A percentile compares a stretch with the other conserved stretches of the same genome.
phyloP scores from a whole-genome alignment of 164 flowering plant species.

The Macadamia integrifolia region DNA sequence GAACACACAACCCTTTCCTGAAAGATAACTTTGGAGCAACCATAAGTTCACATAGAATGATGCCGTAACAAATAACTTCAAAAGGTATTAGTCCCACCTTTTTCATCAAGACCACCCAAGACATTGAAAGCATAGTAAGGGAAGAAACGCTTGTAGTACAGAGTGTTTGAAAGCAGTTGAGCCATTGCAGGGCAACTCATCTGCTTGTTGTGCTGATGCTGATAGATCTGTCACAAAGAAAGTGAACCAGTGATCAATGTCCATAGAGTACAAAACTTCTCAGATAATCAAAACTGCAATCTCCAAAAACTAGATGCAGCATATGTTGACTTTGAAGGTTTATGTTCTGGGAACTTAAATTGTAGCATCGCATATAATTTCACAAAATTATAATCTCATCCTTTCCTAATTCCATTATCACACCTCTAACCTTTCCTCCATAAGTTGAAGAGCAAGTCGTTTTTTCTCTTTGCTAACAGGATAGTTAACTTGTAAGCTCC shows the following conservation, averaged over 20 bases:
- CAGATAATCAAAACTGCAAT: background rate
- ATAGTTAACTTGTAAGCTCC: too few relatives aligned
- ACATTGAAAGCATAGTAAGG: constrained; percentile 96
- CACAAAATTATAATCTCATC: too few relatives aligned
- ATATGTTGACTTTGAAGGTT: background rate
- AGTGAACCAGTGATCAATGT: background rate
- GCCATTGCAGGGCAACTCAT: constrained; percentile 99
- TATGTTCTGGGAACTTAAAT: background rate
- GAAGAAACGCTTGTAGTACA: constrained; percentile 95
- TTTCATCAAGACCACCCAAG: constrained; percentile 88
- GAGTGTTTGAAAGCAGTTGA: constrained; percentile 89
- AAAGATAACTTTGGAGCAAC: constrained; percentile 2
- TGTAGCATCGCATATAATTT: background rate
- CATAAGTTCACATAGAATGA: background rate
- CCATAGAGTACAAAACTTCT: background rate
- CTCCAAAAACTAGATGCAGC: background rate
- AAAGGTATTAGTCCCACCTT: constrained; percentile 38
- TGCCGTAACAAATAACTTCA: background rate
- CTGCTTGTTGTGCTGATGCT: constrained; percentile 96
- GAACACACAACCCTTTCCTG: constrained; percentile 97
- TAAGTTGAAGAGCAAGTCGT: too few relatives aligned
- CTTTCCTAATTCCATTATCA: too few relatives aligned
- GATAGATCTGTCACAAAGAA: constrained; percentile 51
- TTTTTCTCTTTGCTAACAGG: too few relatives aligned
- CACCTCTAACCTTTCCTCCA: too few relatives aligned